phyloP scores from a whole-genome alignment of 768 basidiomycete species.

The Mycena indigotica region DNA sequence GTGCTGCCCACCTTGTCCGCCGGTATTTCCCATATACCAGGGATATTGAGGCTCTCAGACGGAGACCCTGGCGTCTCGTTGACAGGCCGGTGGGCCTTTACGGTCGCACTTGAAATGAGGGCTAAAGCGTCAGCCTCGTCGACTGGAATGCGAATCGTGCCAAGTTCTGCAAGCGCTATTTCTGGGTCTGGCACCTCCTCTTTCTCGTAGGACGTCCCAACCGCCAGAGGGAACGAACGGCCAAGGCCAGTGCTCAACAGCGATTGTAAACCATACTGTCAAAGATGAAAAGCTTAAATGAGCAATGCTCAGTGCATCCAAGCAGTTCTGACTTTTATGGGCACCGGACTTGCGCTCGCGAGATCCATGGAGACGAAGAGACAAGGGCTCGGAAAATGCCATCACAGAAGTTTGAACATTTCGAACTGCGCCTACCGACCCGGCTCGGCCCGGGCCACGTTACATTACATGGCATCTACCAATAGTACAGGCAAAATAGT shows the following conservation, averaged over 20 bases:
- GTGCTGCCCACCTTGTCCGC: background rate
- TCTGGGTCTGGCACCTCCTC: background rate
- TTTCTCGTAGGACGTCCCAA: background rate
- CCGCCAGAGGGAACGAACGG: background rate
- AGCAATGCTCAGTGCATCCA: background rate
- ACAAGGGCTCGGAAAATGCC: no score
- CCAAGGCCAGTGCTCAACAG: background rate
- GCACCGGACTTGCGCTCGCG: background rate
- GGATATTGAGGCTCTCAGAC: background rate
- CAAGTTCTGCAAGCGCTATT: background rate
- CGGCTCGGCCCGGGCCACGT: background rate
- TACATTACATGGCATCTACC: background rate
- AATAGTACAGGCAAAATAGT: background rate
- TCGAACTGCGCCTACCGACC: background rate
- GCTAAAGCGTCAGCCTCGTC: background rate
- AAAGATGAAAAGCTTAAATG: background rate
- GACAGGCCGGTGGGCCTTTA: no score
- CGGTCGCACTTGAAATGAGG: slow-evolving; percentile 3
- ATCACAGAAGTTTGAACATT: background rate
- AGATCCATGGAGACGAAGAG: background rate
- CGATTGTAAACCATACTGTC: background rate
- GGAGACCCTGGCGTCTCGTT: background rate
- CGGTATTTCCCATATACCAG: background rate
- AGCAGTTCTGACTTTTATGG: background rate
- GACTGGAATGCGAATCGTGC: background rate